Base-by-base conservation (phyloP, 768 basidiomycete genomes). In the Termitomyces titanicus region DNA sequence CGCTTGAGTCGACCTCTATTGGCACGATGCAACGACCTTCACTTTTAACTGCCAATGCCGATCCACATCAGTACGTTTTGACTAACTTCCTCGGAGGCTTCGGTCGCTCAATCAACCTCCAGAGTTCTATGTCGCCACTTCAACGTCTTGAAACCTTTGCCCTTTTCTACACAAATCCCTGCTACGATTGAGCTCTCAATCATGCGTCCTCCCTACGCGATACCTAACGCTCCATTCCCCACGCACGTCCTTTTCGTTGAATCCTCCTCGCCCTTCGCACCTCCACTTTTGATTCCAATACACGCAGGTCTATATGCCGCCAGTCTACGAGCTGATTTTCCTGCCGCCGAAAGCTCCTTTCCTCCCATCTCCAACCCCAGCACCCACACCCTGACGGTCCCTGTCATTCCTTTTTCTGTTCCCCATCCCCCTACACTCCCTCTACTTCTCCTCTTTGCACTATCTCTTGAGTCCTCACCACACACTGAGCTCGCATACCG, bases 171-270 rank as follows among this genome's bases (percentile, higher is more conserved):
- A 35, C 40, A 51, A 13, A 57, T 80, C 3, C 81, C 79, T 3
- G 55, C 71, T 11, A 74, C 75, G 1, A 70, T 84, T 54, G 75
- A 80, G 57, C 75, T 85, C 69, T 72, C 71, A 22, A 70, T 82
- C 50, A 58, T 74, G 11, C 76, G 71, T 53, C 3, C 53, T 4
- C 31, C 58, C 17, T 34, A 43, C n/a, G 22, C 50, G 27, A 49
- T 55, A 18, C 47, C 53, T 17, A 72, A 78, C 47, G 73, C 74
- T 6, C 73, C 72, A 50, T 67, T 75, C 59, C 84, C 85, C 37
- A 85, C 83, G 3, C 85, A 86, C 62, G 71, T 80, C 53, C 75
- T 86, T 44, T 79, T 80, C 20, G 71, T 80, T 59, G 68, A 72
- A 54, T 69, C 70, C 47, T 55, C 60, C 29, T 45, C 70, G 3